Evolutionary conservation across 2,329 filamentous ascomycete species (phyloP), one percentile per base, ranked within the genome.

Genomic region (Xylariales sp.): DNA sequence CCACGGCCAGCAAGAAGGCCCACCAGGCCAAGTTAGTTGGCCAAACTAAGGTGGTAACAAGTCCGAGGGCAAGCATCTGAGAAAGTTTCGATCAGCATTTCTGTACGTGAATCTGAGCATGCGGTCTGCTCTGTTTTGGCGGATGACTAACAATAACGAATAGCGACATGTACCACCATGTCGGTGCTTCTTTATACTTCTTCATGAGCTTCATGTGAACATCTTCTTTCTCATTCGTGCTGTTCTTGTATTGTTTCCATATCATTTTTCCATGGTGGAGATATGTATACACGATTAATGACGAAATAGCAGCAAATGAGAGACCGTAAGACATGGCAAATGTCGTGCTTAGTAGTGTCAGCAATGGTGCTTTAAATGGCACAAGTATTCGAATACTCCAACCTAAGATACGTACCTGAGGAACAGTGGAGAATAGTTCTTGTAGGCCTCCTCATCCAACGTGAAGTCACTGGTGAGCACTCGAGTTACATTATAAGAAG

Each of bases 11-110:
- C 30, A 88, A 56, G 48, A 87, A 86, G 0, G 78, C 77, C 83
- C 83, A 88, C 82, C 82, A 86, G 2, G 71, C 69, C 43, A 87
- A 63, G 44, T 85, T 80, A 4, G 85, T 87, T 0, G 78, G 75
- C 50, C 78, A 87, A 1, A 63, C 72, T 8, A 81, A 60, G 4
- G 77, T 66, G 3, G 76, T 74, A 18, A 73, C 51, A 41, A 80
- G 70, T 15, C 73, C 75, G 4, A 79, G 60, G 4, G 46, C 59
- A 2, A 81, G 65, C 60, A 78, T 73, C 74, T 75, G 18, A 6
- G 40, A 7, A 45, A 16, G n/a, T n/a, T n/a, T n/a, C n/a, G n/a
- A n/a, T n/a, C n/a, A n/a, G n/a, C n/a, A n/a, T n/a, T n/a, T n/a
- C n/a, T n/a, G n/a, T n/a, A n/a, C n/a, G n/a, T n/a, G n/a, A n/a